Conservation (phyloP, 2,329 filamentous ascomycete genomes). For the Curvularia verruculosa region DNA sequence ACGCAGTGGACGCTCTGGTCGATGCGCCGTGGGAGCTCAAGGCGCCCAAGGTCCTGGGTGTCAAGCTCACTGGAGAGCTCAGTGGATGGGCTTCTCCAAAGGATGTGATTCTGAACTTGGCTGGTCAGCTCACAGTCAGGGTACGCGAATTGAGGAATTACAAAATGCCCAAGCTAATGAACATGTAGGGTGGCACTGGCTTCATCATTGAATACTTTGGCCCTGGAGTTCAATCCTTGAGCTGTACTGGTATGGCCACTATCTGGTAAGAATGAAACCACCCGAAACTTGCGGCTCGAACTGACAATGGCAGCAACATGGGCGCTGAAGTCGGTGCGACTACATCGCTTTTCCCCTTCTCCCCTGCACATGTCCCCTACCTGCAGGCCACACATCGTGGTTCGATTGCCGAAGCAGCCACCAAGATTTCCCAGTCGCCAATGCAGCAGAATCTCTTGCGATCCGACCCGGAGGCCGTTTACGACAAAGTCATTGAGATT, state of each 20-base stretch:
- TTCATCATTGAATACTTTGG: slow-evolving; percentile 95
- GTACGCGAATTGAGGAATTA: slow-evolving; percentile 36
- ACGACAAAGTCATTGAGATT: slow-evolving; percentile 90
- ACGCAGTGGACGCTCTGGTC: slow-evolving; percentile 95
- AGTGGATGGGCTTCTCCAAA: slow-evolving; percentile 93
- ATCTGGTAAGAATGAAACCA: slow-evolving; percentile 56
- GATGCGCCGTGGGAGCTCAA: slow-evolving; percentile 98
- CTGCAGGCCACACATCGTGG: slow-evolving; percentile 81
- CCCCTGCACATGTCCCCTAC: slow-evolving; percentile 81
- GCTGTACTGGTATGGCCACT: slow-evolving; percentile 91
- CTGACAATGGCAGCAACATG: slow-evolving; percentile 19
- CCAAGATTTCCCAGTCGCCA: slow-evolving; percentile 64
- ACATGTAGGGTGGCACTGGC: slow-evolving; percentile 77
- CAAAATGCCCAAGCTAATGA: slow-evolving; percentile 20
- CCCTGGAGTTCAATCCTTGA: slow-evolving; percentile 85
- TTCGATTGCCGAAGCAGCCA: slow-evolving; percentile 71
- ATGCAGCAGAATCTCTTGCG: slow-evolving; percentile 69
- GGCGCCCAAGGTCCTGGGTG: slow-evolving; percentile 87
- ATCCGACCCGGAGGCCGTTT: slow-evolving; percentile 81
- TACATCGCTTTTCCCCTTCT: slow-evolving; percentile 94
- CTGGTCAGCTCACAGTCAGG: slow-evolving; percentile 86
- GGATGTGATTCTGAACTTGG: slow-evolving; percentile 90
- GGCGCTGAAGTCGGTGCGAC: slow-evolving; percentile 92
- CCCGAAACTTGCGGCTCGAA: neutral
- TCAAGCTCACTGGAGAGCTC: slow-evolving; percentile 81